These are phyloP conservation scores for Neurospora africana DNA, from an alignment of 495 filamentous ascomycete species.

Conservation along the genomic window DNA sequence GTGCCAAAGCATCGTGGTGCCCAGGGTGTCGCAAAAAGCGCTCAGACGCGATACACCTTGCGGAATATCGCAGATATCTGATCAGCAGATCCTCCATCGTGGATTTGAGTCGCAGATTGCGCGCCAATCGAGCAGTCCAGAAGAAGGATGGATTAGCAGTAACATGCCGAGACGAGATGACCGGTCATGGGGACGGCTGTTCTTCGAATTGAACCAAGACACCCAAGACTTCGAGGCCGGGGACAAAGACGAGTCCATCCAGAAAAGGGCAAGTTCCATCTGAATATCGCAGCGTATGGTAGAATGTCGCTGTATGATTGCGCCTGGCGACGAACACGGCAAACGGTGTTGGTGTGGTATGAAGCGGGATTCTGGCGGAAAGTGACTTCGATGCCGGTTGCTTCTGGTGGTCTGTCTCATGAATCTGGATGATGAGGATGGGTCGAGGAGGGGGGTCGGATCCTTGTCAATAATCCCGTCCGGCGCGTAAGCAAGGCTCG, in stretches of 20 bases:
- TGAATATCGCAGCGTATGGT: constrained; percentile 3
- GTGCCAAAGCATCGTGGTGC: not conserved
- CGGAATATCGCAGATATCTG: not conserved
- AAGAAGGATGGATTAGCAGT: not conserved
- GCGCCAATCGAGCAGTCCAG: not conserved
- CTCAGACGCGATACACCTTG: not conserved
- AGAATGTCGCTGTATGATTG: not conserved
- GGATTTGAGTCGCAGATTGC: not conserved
- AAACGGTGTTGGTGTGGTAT: constrained; percentile 22
- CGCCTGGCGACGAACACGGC: constrained; percentile 9
- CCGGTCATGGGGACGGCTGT: not conserved
- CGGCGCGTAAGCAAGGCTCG: constrained; percentile 42
- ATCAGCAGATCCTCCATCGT: not conserved
- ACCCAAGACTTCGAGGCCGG: not conserved
- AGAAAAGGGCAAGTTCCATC: constrained; percentile 14
- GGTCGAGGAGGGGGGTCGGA: constrained; percentile 18
- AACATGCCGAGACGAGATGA: not conserved
- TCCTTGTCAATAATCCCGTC: constrained; percentile 29
- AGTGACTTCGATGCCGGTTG: not conserved
- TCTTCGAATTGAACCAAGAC: not conserved
- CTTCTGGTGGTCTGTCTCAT: constrained; percentile 16
- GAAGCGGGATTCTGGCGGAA: constrained; percentile 17
- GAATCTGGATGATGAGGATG: constrained; percentile 11
- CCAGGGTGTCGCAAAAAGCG: not conserved
- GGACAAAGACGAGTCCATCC: constrained; percentile 4